Evolutionary conservation across 768 basidiomycete species (phyloP).

Genomic region (Lactarius pseudohatsudake): DNA sequence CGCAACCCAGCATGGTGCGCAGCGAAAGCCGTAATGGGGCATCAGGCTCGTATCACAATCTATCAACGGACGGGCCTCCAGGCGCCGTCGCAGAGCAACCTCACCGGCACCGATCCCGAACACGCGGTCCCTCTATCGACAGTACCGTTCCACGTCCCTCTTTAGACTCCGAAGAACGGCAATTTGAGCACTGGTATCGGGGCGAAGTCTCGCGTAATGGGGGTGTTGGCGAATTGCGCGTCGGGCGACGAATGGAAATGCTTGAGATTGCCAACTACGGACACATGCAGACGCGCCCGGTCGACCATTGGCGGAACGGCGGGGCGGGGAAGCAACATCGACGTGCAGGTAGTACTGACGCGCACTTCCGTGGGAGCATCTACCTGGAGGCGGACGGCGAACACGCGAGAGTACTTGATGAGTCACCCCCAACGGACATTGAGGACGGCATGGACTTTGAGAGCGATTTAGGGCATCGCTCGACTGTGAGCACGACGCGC

Average conservation of each 20-base stretch:
- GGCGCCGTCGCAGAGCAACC: conserved; percentile 28
- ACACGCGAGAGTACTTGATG: conserved; percentile 65
- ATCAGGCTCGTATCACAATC: conserved; percentile 10
- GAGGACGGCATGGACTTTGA: conserved; percentile 49
- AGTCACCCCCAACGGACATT: conserved; percentile 71
- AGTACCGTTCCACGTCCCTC: conserved; percentile 48
- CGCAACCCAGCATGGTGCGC: conserved; percentile 32
- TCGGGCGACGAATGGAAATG: conserved; percentile 79
- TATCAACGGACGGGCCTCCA: conserved; percentile 4
- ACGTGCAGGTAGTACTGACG: conserved; percentile 64
- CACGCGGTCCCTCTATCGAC: conserved; percentile 43
- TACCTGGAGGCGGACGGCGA: conserved; percentile 61
- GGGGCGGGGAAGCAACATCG: conserved; percentile 20
- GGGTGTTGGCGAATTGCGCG: conserved; percentile 81
- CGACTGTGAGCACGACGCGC: conserved; percentile 12
- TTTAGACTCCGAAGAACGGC: conserved; percentile 75
- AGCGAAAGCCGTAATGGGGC: conserved; percentile 37
- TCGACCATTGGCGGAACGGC: conserved; percentile 32
- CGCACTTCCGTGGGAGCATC: conserved; percentile 57
- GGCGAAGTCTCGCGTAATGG: conserved; percentile 85
- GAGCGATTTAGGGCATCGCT: conserved; percentile 19
- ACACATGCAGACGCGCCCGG: conserved; percentile 42
- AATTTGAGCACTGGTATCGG: conserved; percentile 89
- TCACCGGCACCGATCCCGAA: conserved; percentile 48
- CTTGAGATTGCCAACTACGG: conserved; percentile 86